Conservation (phyloP, 129 eudicot genomes). For the Artemisia tridentata region DNA sequence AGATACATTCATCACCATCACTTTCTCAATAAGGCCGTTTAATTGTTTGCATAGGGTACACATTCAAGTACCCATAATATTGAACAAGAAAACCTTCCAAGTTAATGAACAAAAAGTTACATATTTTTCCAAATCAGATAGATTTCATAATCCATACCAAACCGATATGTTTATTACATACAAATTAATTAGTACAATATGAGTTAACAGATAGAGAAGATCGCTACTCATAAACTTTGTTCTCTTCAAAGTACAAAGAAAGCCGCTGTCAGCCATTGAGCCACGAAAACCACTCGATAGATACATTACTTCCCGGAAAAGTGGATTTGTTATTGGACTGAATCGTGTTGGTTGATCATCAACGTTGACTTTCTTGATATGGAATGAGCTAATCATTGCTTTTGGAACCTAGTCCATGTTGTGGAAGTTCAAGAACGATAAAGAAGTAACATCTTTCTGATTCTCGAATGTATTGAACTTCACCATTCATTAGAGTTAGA, state of each 20-base stretch:
- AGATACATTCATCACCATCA: no score
- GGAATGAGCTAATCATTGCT: slow-evolving; percentile 24
- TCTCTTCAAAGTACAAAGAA: slow-evolving; percentile 2
- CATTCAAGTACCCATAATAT: no score
- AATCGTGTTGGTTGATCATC: not conserved
- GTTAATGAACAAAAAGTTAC: not conserved
- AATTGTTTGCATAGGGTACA: no score
- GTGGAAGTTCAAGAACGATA: slow-evolving; percentile 56
- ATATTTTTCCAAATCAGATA: not conserved
- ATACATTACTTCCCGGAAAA: not conserved
- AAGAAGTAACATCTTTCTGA: slow-evolving; percentile 75
- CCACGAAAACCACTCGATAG: slow-evolving; percentile 18
- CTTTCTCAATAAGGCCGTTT: no score
- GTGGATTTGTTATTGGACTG: slow-evolving; percentile 16
- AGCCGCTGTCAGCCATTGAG: slow-evolving; percentile 4
- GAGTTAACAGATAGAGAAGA: slow-evolving; percentile 2
- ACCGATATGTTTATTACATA: not conserved
- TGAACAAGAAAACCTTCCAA: not conserved
- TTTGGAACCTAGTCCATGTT: slow-evolving; percentile 23
- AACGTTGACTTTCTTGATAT: slow-evolving; percentile 18
- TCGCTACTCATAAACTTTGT: not conserved
- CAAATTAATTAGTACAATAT: not conserved
- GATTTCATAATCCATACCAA: slow-evolving; percentile 9
- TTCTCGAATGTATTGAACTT: slow-evolving; percentile 82
- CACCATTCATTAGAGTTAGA: slow-evolving; percentile 76